These are phyloP conservation scores for Daldinia decipiens DNA, from an alignment of 495 filamentous ascomycete species.

Conservation along the genomic window DNA sequence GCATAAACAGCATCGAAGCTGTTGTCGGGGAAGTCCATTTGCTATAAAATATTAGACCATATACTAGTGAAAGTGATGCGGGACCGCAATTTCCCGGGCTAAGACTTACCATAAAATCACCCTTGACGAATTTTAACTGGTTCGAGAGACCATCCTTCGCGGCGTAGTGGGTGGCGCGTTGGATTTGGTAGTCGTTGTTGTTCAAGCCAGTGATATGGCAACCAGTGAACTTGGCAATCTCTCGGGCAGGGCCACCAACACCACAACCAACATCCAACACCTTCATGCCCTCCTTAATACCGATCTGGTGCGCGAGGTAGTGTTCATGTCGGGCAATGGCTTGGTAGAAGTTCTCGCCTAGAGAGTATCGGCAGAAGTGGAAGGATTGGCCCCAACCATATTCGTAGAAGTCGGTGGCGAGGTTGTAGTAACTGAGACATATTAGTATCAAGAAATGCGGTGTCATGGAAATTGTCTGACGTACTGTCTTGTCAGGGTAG, in stretches of 20 bases:
- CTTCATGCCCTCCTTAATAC: slow-evolving; percentile 84
- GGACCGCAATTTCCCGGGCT: background rate
- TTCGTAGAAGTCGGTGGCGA: slow-evolving; percentile 97
- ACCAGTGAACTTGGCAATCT: slow-evolving; percentile 95
- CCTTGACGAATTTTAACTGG: slow-evolving; percentile 91
- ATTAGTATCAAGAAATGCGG: slow-evolving; percentile 8
- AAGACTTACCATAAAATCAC: slow-evolving; percentile 88
- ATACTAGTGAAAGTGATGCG: background rate
- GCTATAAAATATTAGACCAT: slow-evolving; percentile 57
- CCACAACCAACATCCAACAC: slow-evolving; percentile 98
- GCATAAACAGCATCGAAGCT: slow-evolving; percentile 96
- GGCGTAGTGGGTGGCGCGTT: slow-evolving; percentile 89
- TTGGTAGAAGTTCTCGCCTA: slow-evolving; percentile 88
- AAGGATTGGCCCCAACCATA: slow-evolving; percentile 95
- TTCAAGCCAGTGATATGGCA: slow-evolving; percentile 92
- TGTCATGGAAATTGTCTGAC: slow-evolving; percentile 45
- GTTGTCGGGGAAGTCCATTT: slow-evolving; percentile 96
- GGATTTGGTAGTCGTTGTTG: slow-evolving; percentile 99
- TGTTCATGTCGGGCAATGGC: slow-evolving; percentile 98
- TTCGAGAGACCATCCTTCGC: slow-evolving; percentile 80
- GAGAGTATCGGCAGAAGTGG: slow-evolving; percentile 97
- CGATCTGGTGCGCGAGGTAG: slow-evolving; percentile 92
- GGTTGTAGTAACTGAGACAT: slow-evolving; percentile 88
- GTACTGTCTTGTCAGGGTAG: slow-evolving; percentile 92
- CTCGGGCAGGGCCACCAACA: slow-evolving; percentile 95